Base-by-base conservation (phyloP, 2,329 filamentous ascomycete species). In the Sphaerulina populicola region DNA sequence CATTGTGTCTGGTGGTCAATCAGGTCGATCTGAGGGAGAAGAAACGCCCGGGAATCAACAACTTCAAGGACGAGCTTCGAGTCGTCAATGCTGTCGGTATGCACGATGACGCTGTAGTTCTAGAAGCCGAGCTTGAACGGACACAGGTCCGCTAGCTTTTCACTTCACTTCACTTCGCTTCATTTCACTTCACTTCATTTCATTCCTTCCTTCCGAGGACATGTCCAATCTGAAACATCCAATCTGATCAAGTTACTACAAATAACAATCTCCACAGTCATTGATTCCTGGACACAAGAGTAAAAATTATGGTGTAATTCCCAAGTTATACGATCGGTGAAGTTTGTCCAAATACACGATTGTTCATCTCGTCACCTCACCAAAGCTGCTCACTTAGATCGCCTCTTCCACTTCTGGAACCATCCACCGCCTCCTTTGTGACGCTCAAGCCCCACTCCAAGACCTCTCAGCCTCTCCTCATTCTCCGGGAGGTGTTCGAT, bases 401-500 rank as follows among this genome's bases (percentile, higher is more conserved):
- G 44, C 9, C 15, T 50, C 12, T 23, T 45, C 41, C 44, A 35
- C 12, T 15, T 50, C 40, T 35, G 33, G 4, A 50, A 45, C 48
- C 48, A 50, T 14, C 10, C 6, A 14, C 42, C 42, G 14, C 43
- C 44, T 30, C 43, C 36, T 11, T 30, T 18, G n/a, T 36, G 45
- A 31, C 43, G 33, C 8, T 33, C 45, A 3, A 36, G 31, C 35
- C 30, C 31, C 30, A 49, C 33, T 23, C 46, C 51, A 30, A 42
- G 42, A 27, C 37, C 39, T 36, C 37, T 41, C 47, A 53, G 38
- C 29, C 27, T 31, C 21, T 47, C 47, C 27, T 43, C 51, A 40
- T 53, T 53, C 15, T 53, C 51, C 8, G 21, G 31, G 23, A 53
- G 18, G 33, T 53, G 51, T 43, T 53, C 51, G 23, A 53, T 37